Evolutionary conservation across 2,329 filamentous ascomycete genomes (phyloP).

Genomic region (Talaromyces islandicus): DNA sequence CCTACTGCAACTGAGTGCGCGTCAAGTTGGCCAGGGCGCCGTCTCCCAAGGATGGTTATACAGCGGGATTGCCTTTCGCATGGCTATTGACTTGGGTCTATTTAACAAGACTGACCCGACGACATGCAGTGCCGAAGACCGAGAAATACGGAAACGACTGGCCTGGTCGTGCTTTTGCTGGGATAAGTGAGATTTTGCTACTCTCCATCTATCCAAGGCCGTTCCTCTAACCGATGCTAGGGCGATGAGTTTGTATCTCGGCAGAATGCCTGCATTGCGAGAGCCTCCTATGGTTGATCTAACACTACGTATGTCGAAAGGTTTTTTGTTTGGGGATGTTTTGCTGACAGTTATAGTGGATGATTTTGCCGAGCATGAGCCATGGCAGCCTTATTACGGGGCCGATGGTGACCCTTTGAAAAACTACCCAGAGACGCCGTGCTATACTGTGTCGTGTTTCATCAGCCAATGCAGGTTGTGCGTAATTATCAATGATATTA

Average conservation of each 20-base stretch:
- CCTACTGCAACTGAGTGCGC: constrained; percentile 21
- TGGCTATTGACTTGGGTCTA: constrained; percentile 24
- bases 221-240: neutral
- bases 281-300: constrained; percentile 13
- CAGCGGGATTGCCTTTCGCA: constrained; percentile 23
- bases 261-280: constrained; percentile 21
- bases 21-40: constrained; percentile 19
- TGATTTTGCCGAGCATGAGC: constrained; percentile 22
- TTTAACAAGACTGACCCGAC: constrained; percentile 17
- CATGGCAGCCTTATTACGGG: constrained; percentile 23
- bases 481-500: constrained; percentile 40
- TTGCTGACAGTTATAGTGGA: constrained; percentile 16
- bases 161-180: constrained; percentile 26
- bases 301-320: neutral
- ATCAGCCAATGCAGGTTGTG: constrained; percentile 32
- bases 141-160: constrained; percentile 23
- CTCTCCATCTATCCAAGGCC: no score
- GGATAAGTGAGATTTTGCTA: constrained; percentile 18
- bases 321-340: neutral
- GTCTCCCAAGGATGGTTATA: constrained; percentile 23
- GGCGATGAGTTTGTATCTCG: constrained; percentile 22
- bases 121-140: constrained; percentile 20
- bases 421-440: constrained; percentile 17
- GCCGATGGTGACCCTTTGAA: constrained; percentile 12
- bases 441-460: constrained; percentile 24